phyloP scores from a whole-genome alignment of 129 eudicot species.

The Oenanthe sinensis region DNA sequence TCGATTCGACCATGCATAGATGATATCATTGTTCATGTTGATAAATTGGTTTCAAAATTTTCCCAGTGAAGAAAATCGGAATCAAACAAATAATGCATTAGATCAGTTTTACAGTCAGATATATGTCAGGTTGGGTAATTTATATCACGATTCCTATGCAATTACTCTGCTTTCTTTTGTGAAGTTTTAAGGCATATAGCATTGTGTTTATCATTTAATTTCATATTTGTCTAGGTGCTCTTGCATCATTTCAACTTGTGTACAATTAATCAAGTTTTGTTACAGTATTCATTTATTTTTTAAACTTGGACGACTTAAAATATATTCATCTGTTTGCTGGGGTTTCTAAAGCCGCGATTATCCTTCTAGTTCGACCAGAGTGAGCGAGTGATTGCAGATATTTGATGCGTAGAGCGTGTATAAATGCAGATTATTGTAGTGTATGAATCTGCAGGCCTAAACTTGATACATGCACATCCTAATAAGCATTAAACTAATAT shows the following conservation, averaged over 20 bases:
- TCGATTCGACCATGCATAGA: slow-evolving; percentile 75
- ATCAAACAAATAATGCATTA: background rate
- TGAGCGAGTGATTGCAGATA: background rate
- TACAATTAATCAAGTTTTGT: background rate
- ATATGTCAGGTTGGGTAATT: background rate
- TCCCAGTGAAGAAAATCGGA: slow-evolving; percentile 29
- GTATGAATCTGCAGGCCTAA: background rate
- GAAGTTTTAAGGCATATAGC: background rate
- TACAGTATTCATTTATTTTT: background rate
- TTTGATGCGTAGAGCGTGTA: background rate
- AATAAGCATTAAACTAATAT: too few species aligned
- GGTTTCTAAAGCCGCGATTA: background rate
- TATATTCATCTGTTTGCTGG: background rate
- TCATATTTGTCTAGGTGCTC: background rate
- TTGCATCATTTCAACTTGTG: background rate
- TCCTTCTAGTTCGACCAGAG: background rate
- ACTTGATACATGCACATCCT: background rate
- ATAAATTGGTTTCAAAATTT: slow-evolving; percentile 67
- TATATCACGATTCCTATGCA: background rate
- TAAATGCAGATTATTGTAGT: background rate
- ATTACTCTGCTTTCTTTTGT: background rate
- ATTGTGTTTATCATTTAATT: background rate
- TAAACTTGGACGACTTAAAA: background rate
- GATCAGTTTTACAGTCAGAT: slow-evolving; percentile 13
- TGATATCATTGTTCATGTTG: slow-evolving; percentile 81